Base-by-base conservation (phyloP, 768 basidiomycete species). In the Kwoniella dendrophila region DNA sequence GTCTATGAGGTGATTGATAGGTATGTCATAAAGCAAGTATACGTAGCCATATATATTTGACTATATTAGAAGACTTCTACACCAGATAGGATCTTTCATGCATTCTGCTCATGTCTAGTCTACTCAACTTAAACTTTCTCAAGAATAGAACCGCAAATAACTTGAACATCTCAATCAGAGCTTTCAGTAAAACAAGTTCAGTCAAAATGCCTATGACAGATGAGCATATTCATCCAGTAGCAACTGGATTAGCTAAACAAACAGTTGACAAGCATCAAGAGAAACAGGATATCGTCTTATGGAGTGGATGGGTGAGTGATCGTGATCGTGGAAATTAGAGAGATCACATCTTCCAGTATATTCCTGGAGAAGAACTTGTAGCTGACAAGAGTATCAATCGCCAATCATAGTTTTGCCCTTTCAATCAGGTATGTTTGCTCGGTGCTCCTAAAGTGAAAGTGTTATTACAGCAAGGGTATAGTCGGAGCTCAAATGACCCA, bases 401-500 rank as follows among this genome's bases (percentile, higher is more conserved):
- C 47, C n/a, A 29, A n/a, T 0, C 3, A 10, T 47, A 87, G 72
- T 89, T 89, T 71, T 90, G 89, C 73, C 88, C 89, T 0, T 91
- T 90, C 72, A 89, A 90, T 1, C 89, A 91, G 58, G 58, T 59
- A 34, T 7, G 57, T 40, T 5, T 12, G 22, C 1, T 1, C 4
- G 24, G 10, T n/a, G 20, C 10, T 44, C 0, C n/a, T 2, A n/a
- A 20, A 44, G 10, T 10, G n/a, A 44, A 7, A 44, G n/a, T 2
- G 7, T 24, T 20, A 44, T 8, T 38, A 38, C 36, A 18, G n/a
- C n/a, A n/a, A n/a, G n/a, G n/a, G n/a, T n/a, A n/a, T n/a, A n/a
- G n/a, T n/a, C n/a, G n/a, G n/a, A n/a, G n/a, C n/a, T n/a, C n/a
- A n/a, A n/a, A n/a, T n/a, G n/a, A n/a, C n/a, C n/a, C n/a, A n/a